Base-by-base conservation (phyloP, 441 rosid species). In the Pelargonium cotyledonis region DNA sequence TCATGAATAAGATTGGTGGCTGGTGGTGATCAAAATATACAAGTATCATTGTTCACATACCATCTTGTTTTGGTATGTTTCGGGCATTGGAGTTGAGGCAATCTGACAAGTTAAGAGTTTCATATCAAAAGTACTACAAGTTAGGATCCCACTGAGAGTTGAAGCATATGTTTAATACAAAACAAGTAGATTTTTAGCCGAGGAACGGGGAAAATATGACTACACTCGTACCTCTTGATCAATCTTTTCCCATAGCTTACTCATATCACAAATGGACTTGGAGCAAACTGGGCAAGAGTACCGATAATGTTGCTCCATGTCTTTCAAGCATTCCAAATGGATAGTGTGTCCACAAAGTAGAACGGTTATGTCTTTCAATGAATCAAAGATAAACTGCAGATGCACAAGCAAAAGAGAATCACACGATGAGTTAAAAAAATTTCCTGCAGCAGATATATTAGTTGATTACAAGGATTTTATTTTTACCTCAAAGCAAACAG, bases 201-300 rank as follows among this genome's bases (percentile, higher is more conserved):
- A 5, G 7, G 40, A 5, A 35, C 4, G 7, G 40, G 40, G 6
- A 8, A 14, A 14, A 49, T 49, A n/a, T n/a, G n/a, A n/a, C n/a
- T n/a, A n/a, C n/a, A n/a, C n/a, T 19, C 61, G 8, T 55, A 82
- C 66, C 85, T 82, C 79, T 46, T 68, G 6, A 76, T 91, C 93
- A 10, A 93, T 84, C 79, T 80, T 87, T 70, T 71, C 74, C 96
- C 98, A 93, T 43, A 82, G 70, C 2, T 26, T 69, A 5, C 93
- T 77, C 98, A 89, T 86, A 73, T 91, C 89, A 4, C 89, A 77
- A 4, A 80, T 79, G 31, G 98, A 89, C 75, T 91, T 93, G 1
- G 90, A 91, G 86, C 97, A 93, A 68, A 93, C 81, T 0, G 96
- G 97, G 66, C 98, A 93, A 1, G 96, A 67, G 70, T 88, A 93